Evolutionary conservation across 257 asterid species (phyloP).

Genomic region (Fraxinus pennsylvanica): DNA sequence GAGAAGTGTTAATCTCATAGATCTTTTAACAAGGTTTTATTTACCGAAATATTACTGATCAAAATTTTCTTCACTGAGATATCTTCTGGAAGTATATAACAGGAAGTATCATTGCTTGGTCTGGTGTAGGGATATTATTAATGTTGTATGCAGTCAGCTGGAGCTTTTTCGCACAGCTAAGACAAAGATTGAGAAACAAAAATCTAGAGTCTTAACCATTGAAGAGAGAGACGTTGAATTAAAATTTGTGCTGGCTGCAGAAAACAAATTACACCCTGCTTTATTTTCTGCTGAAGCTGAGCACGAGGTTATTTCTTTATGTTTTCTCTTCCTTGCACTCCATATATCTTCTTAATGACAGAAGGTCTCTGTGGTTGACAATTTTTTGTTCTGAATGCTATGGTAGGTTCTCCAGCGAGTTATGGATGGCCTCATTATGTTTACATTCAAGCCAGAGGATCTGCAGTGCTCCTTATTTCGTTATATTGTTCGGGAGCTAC

Average conservation of each 20-base stretch:
- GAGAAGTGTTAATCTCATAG: constrained; percentile 81
- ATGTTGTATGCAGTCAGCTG: constrained; percentile 59
- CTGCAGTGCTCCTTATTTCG: constrained; percentile 81
- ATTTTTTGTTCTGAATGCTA: constrained; percentile 31
- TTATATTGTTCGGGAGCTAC: constrained; percentile 80
- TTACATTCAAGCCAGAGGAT: constrained; percentile 76
- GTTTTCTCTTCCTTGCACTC: constrained; percentile 18
- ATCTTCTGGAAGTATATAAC: constrained; percentile 26
- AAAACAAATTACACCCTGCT: constrained; percentile 87
- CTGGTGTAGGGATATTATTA: constrained; percentile 68
- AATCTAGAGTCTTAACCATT: constrained; percentile 48
- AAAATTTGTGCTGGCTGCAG: constrained; percentile 72
- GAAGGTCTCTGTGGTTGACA: constrained; percentile 26
- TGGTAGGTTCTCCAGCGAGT: constrained; percentile 97
- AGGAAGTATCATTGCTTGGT: constrained; percentile 32
- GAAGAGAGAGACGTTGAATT: constrained; percentile 75
- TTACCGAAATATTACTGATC: constrained; percentile 24
- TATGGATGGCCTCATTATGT: constrained; percentile 78
- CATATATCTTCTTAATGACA: background rate
- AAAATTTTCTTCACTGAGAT: constrained; percentile 30
- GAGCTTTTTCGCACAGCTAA: constrained; percentile 79
- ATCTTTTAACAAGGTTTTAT: constrained; percentile 80
- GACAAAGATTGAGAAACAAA: constrained; percentile 58
- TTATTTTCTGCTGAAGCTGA: constrained; percentile 93
- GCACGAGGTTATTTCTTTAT: constrained; percentile 72